Base-by-base conservation (phyloP, 2,329 filamentous ascomycete species). In the Aspergillus ustus region DNA sequence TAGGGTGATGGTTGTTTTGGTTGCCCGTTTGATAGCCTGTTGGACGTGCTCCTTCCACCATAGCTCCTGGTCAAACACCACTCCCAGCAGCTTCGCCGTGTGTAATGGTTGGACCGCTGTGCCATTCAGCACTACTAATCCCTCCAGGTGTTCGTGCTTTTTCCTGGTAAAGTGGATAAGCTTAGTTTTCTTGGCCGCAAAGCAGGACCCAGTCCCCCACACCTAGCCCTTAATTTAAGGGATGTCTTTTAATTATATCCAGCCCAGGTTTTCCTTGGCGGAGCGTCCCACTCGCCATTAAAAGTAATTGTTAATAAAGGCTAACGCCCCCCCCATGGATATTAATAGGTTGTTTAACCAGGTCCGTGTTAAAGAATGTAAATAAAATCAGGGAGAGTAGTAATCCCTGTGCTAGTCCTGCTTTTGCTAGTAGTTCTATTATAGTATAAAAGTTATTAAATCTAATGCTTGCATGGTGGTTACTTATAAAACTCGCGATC, bases 291-390 rank as follows among this genome's bases (percentile, higher is more conserved):
- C 62, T 48, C 60, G 52, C 71, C 63, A 71, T 7, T 57, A 49
- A 44, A 67, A 71, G 44, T 69, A 79, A 59, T 69, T 72, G 59
- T 64, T 66, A 45, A 66, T 74, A 60, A 72, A 80, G 52, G 63
- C 67, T 29, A 61, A 73, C 31, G 69, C 67, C 11, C 72, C n/a
- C 72, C 19, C 71, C 60, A 19, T 66, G 34, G 28, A 7, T 54
- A 40, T 63, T 20, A n/a, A 70, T 63, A 0, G 60, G 56, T 46
- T 70, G 61, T 31, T 78, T 63, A 2, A 79, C 72, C 8, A 78
- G 69, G 50, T 78, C 72, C 28, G 69, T 69, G 52, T 79, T 78
- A 61, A 74, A 78, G 67, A 77, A 75, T n/a, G 73, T 66, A 58
- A 75, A 79, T 4, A 77, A 62, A 9, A 76, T 72, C 0, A 69